Base-by-base conservation (phyloP, 257 asterid species). In the Rhazya stricta region DNA sequence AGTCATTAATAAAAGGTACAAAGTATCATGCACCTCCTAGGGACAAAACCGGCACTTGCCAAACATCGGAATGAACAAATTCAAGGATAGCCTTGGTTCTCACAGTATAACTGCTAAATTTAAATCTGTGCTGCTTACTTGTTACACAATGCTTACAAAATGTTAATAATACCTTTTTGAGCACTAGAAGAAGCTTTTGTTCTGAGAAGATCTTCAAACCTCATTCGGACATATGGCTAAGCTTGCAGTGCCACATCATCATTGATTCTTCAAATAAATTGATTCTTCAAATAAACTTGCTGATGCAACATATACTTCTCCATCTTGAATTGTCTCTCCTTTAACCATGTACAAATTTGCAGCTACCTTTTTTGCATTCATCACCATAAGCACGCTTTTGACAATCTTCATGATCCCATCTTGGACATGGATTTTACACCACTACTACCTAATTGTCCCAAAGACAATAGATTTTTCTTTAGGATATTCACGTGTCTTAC, bases 271-370 rank as follows among this genome's bases (percentile, higher is more conserved):
- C 70, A n/a, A n/a, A n/a, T n/a, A n/a, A n/a, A n/a, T n/a, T n/a
- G n/a, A n/a, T n/a, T n/a, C n/a, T n/a, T 74, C n/a, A n/a, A n/a
- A n/a, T n/a, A n/a, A n/a, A n/a, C n/a, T n/a, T n/a, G n/a, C n/a
- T n/a, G n/a, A n/a, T n/a, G n/a, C n/a, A n/a, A n/a, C 77, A 1
- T 30, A 25, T 45, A 15, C 30, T 23, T 74, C 60, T 74, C 39
- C 77, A 23, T 74, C 34, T 43, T 43, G 34, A 1, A 13, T 27
- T 43, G 61, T 43, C 13, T 74, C 30, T 41, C 60, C 71, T 29
- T 60, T 43, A 60, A 74, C 50, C 62, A 74, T 62, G 45, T 61
- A 74, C 37, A 74, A 37, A 74, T 74, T 74, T 18, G 61, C 51
- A 39, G 46, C 77, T 45, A 74, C 30, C 71, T 74, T 60, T 56